A percentile compares a stretch with the other conserved stretches of the same genome.
phyloP scores from a whole-genome alignment of 345 rosid species.

The Laguncularia racemosa region DNA sequence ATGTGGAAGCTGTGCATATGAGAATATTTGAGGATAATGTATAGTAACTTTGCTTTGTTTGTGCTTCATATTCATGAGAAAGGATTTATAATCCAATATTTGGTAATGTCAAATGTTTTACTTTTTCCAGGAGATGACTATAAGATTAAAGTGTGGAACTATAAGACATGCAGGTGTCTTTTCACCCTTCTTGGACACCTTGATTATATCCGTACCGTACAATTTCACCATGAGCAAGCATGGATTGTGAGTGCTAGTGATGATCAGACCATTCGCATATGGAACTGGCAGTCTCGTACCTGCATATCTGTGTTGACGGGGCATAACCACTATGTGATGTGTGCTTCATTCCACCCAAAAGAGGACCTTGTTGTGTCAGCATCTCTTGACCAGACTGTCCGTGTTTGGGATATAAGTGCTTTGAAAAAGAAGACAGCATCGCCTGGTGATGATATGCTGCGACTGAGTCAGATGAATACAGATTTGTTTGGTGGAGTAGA shows the following conservation, averaged over 20 bases:
- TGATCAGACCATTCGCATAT: conserved; percentile 93
- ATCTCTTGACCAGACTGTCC: conserved; percentile 92
- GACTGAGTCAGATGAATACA: conserved; percentile 85
- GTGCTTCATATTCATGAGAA: too few species aligned
- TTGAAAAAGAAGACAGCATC: conserved; percentile 82
- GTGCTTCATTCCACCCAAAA: conserved; percentile 94
- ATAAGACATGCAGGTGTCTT: conserved; percentile 80
- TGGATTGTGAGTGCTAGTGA: conserved; percentile 99
- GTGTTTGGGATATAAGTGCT: conserved; percentile 97
- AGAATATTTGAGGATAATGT: too few species aligned
- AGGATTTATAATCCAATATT: too few species aligned
- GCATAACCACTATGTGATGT: conserved; percentile 98
- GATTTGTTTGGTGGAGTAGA: conserved; percentile 95
- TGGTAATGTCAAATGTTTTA: conserved; percentile 3
- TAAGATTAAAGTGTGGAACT: conserved; percentile 98
- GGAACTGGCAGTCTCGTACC: conserved; percentile 99
- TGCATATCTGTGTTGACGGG: conserved; percentile 95
- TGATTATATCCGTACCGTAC: conserved; percentile 94
- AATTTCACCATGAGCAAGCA: conserved; percentile 92
- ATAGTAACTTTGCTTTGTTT: too few species aligned
- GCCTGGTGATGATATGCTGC: conserved; percentile 83
- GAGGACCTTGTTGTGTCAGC: conserved; percentile 98
- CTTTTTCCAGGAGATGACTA: conserved; percentile 79
- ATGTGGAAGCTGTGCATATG: too few species aligned
- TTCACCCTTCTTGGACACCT: conserved; percentile 97